Conservation (phyloP, 352 stramenopile genomes). For the Globisporangium okanoganense region DNA sequence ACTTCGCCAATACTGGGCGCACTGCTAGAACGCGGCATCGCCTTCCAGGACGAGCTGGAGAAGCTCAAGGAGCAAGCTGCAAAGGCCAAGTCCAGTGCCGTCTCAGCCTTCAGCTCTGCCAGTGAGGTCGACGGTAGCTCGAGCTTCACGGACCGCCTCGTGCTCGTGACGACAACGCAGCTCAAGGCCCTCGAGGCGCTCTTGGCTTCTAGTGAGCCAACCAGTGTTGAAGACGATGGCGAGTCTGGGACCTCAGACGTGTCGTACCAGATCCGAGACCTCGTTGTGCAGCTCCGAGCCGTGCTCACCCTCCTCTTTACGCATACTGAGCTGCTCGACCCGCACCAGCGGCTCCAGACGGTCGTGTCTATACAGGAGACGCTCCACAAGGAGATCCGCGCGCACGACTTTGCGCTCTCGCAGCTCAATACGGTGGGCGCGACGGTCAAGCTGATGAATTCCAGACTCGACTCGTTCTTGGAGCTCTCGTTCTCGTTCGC, state of each 20-base stretch:
- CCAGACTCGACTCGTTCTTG: slow-evolving; percentile 55
- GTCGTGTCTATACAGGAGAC: slow-evolving; percentile 27
- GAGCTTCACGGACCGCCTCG: slow-evolving; percentile 37
- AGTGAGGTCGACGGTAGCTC: slow-evolving; percentile 20
- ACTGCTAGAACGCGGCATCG: slow-evolving; percentile 27
- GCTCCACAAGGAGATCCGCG: slow-evolving; percentile 29
- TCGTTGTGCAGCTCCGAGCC: slow-evolving; percentile 57
- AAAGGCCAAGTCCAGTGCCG: slow-evolving; percentile 23
- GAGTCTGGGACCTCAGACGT: slow-evolving; percentile 18
- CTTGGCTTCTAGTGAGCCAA: background rate
- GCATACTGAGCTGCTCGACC: slow-evolving; percentile 34
- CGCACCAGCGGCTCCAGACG: slow-evolving; percentile 27
- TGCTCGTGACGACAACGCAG: slow-evolving; percentile 31
- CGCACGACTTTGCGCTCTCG: slow-evolving; percentile 43
- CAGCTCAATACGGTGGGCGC: slow-evolving; percentile 50
- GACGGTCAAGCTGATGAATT: slow-evolving; percentile 62
- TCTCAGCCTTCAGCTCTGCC: background rate
- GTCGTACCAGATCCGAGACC: slow-evolving; percentile 30
- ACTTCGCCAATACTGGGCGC: slow-evolving; percentile 22
- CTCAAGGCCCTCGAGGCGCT: slow-evolving; percentile 29
- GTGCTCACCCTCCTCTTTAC: slow-evolving; percentile 50
- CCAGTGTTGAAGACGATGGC: background rate
- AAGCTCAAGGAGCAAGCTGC: slow-evolving; percentile 49
- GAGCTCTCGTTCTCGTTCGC: slow-evolving; percentile 62
- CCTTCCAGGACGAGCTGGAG: slow-evolving; percentile 42